Conservation (phyloP, 768 basidiomycete species). For the Porphyrellus cyaneotinctus region DNA sequence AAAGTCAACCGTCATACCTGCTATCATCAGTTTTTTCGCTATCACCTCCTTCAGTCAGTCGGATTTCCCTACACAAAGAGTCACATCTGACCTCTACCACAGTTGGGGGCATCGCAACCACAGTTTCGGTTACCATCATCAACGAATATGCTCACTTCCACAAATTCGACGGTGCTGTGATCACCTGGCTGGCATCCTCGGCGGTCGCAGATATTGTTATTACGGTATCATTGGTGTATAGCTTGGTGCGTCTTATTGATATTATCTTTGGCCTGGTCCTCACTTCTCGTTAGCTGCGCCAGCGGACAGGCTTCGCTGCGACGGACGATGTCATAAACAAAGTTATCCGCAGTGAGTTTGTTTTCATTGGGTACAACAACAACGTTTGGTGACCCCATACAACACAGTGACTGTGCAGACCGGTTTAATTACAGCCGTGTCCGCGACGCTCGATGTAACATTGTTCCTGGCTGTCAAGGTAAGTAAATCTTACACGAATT, state of each 20-base stretch:
- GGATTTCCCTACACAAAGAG: not conserved
- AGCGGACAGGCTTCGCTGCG: conserved; percentile 40
- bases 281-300: conserved; percentile 28
- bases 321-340: conserved; percentile 39
- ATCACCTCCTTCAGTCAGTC: conserved; percentile 12
- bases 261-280: not conserved
- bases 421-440: conserved; percentile 17
- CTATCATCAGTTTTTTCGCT: conserved; percentile 20
- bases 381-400: not conserved
- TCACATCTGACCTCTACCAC: not conserved
- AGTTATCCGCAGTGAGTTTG: conserved; percentile 37
- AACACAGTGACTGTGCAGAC: conserved; percentile 31
- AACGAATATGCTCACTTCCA: conserved; percentile 34
- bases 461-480: conserved; percentile 23
- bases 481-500: not conserved
- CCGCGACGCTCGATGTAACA: conserved; percentile 19
- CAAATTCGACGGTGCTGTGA: conserved; percentile 34
- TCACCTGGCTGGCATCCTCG: conserved; percentile 43
- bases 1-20: conserved; percentile 24
- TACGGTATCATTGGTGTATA: conserved; percentile 40
- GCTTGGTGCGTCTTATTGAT: conserved; percentile 31
- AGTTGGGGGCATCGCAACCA: conserved; percentile 37
- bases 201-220: conserved; percentile 41
- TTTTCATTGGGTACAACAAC: not conserved
- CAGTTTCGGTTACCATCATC: conserved; percentile 32